Evolutionary conservation across 2,329 filamentous ascomycete species (phyloP), one percentile per base, ranked within the genome.

Genomic region (Biscogniauxia mediterranea): DNA sequence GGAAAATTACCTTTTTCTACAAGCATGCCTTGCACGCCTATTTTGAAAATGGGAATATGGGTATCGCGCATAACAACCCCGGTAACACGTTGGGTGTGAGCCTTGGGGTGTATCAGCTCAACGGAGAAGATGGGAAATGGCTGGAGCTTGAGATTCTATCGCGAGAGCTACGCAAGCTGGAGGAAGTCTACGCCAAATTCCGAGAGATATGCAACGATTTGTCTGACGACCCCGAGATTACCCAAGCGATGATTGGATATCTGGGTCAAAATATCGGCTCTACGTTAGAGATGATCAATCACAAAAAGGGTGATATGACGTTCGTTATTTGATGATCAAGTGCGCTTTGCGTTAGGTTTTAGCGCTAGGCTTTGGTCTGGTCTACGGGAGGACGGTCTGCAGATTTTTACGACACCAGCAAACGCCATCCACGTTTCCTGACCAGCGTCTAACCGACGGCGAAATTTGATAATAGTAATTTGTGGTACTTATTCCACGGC

Each of bases 1-100:
- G 77, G 55, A 80, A 82, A 67, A 78, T 81, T 54, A 78, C 79
- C 1, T 78, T 76, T 1, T 77, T 81, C 57, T 83, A 83, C 69
- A 78, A 76, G 60, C 74, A 73, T 19, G 79, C 77, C 1, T 77
- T 74, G 9, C 71, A 77, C 54, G 70, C 73, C 3, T 76, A 78
- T 60, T 79, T 78, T 60, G 77, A 77, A 49, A 64, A 69, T 50
- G 64, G 66, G n/a, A 60, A 54, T 6, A 66, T 71, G 17, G 60
- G 60, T 8, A 62, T 61, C 42, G 57, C 59, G 7, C 61, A 61
- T 23, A 67, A 55, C 51, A 65, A 54, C 46, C 61, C 51, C 7
- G 63, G 59, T 2, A 68, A 62, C 8, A 71, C 69, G 4, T 66
- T 78, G 0, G 76, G 76, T 0, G 73, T 81, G 23, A 79, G 77